Percentiles rank a stretch among this genome's conserved stretches.
Evolutionary conservation across 371 early-diverging fungal genomes (phyloP).

Genomic region (Mucor sp.): DNA sequence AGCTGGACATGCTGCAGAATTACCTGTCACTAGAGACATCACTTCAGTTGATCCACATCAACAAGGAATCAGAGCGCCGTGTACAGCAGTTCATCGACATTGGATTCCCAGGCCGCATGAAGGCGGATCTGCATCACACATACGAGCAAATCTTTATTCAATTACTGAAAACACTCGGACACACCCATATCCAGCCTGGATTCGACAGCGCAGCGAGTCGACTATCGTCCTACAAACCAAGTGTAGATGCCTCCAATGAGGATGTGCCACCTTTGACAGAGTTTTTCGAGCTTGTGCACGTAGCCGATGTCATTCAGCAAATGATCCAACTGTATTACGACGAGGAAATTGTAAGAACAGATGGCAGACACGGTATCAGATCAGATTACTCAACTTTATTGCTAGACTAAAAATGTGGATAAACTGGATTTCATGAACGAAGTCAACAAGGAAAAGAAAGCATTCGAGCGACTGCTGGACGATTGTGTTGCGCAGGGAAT

Average conservation of each 20-base stretch:
- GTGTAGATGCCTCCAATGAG: conserved; percentile 28
- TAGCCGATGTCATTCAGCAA: conserved; percentile 85
- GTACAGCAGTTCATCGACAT: conserved; percentile 41
- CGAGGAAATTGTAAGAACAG: conserved; percentile 63
- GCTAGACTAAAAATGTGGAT: conserved; percentile 65
- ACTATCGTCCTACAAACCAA: conserved; percentile 57
- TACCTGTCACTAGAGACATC: conserved; percentile 77
- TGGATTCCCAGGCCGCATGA: conserved; percentile 37
- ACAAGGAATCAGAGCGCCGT: conserved; percentile 78
- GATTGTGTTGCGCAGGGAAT: conserved; percentile 88
- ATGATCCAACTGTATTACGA: conserved; percentile 88
- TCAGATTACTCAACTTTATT: neutral
- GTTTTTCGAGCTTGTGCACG: conserved; percentile 88
- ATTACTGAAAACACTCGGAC: conserved; percentile 64
- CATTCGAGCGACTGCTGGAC: conserved; percentile 79
- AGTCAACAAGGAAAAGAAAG: conserved; percentile 82
- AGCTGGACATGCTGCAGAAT: conserved; percentile 65
- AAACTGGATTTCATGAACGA: conserved; percentile 84
- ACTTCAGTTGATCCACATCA: conserved; percentile 76
- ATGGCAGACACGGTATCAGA: neutral
- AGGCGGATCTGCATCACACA: conserved; percentile 44
- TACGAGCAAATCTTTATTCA: conserved; percentile 68
- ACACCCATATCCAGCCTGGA: conserved; percentile 70
- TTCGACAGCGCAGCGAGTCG: conserved; percentile 70
- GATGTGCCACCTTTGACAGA: conserved; percentile 64